Conservation (phyloP, 768 basidiomycete species). For the Panaeolus papilionaceus region DNA sequence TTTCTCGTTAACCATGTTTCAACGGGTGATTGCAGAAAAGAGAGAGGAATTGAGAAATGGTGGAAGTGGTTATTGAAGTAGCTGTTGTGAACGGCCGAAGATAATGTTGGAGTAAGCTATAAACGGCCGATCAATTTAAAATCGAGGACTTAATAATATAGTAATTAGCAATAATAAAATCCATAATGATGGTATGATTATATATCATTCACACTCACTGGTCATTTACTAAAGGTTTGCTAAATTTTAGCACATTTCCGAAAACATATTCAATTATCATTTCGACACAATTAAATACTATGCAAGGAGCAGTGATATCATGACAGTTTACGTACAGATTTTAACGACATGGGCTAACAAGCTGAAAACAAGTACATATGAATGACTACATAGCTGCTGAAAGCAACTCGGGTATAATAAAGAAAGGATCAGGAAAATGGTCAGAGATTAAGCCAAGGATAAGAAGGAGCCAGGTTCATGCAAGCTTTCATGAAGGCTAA, state of each 20-base stretch:
- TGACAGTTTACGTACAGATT: neutral
- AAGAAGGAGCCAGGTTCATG: conserved; percentile 44
- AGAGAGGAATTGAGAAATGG: neutral
- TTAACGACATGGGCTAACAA: neutral
- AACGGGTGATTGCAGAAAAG: neutral
- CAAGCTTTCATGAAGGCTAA: conserved; percentile 38
- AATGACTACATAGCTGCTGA: neutral
- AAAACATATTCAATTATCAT: neutral
- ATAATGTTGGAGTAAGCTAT: neutral
- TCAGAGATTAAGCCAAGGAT: conserved; percentile 33
- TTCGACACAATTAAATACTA: neutral
- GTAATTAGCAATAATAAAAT: too few species aligned
- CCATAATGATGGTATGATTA: neutral
- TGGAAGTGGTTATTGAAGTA: neutral
- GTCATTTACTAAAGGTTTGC: too few species aligned
- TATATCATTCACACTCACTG: too few species aligned
- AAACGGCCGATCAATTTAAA: conserved; percentile 6
- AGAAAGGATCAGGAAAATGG: conserved; percentile 9
- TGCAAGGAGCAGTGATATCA: neutral
- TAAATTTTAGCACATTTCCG: too few species aligned
- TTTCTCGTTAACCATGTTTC: conserved; percentile 22
- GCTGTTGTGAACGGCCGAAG: neutral
- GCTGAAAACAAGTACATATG: neutral
- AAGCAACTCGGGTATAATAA: conserved; percentile 1
- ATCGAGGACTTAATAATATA: neutral